A percentile compares a stretch with the other conserved stretches of the same genome.
Conservation (phyloP, 805 yeast species). For the Scheffersomyces spartinae region DNA sequence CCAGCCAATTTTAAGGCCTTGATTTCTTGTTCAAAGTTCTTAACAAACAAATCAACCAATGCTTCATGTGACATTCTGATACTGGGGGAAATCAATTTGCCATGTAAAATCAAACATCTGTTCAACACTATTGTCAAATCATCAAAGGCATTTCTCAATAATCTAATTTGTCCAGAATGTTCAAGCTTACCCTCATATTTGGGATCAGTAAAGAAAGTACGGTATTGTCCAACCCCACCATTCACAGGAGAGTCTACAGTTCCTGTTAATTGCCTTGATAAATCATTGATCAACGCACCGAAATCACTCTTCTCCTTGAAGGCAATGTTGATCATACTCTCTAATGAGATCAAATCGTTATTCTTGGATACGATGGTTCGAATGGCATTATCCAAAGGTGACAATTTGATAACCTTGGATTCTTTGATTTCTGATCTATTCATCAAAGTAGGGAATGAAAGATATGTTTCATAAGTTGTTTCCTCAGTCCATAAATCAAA, state of each 20-base stretch:
- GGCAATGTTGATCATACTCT: slow-evolving; percentile 44
- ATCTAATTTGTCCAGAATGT: slow-evolving; percentile 14
- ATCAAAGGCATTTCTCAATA: slow-evolving; percentile 43
- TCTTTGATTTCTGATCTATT: slow-evolving; percentile 63
- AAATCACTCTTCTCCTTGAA: slow-evolving; percentile 39
- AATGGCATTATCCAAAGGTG: slow-evolving; percentile 81
- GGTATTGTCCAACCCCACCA: slow-evolving; percentile 82
- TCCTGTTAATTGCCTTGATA: slow-evolving; percentile 66
- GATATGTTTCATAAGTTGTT: slow-evolving; percentile 59
- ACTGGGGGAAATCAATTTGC: slow-evolving; percentile 42
- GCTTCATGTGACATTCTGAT: slow-evolving; percentile 58
- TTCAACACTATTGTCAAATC: slow-evolving; percentile 57
- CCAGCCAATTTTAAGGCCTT: too few relatives aligned
- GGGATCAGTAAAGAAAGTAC: slow-evolving; percentile 46
- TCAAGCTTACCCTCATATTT: slow-evolving; percentile 15
- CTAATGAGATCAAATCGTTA: slow-evolving; percentile 60
- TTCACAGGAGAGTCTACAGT: slow-evolving; percentile 89
- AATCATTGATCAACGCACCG: slow-evolving; percentile 42
- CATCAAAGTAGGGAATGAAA: slow-evolving; percentile 81
- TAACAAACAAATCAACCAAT: slow-evolving; percentile 48
- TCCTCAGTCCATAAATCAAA: slow-evolving; percentile 85
- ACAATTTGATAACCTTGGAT: slow-evolving; percentile 39
- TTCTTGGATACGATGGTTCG: slow-evolving; percentile 55
- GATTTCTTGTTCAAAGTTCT: slow-evolving; percentile 62
- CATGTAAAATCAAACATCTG: slow-evolving; percentile 61